Conservation (phyloP, 306 rosid genomes). For the Cicer yamashitae region DNA sequence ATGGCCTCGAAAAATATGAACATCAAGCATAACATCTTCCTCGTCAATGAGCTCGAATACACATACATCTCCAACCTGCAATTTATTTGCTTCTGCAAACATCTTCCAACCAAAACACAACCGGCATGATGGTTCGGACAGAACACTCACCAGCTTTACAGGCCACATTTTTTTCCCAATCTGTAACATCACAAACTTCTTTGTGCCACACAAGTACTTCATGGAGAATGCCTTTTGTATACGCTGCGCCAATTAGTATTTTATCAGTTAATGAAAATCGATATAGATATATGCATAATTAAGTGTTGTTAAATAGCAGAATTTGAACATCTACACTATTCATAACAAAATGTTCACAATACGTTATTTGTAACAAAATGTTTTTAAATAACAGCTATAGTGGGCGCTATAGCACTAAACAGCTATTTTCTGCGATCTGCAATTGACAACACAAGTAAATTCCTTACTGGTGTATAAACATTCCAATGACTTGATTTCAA, state of each 20-base stretch:
- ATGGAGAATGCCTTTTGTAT: not conserved
- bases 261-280: too few species aligned
- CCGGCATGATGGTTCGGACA: not conserved
- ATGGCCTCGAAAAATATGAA: constrained; percentile 10
- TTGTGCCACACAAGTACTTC: not conserved
- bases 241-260: not conserved
- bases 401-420: too few species aligned
- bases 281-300: too few species aligned
- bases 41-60: constrained; percentile 12
- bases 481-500: not conserved
- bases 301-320: too few species aligned
- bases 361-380: too few species aligned
- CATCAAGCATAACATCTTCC: constrained; percentile 21
- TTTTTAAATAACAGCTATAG: too few species aligned
- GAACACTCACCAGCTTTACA: not conserved
- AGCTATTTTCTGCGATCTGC: too few species aligned
- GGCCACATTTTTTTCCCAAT: not conserved
- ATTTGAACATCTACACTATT: too few species aligned
- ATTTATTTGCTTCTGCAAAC: not conserved
- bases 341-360: too few species aligned
- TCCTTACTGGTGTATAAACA: not conserved
- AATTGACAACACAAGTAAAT: not conserved
- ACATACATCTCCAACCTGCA: constrained; percentile 18
- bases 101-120: not conserved
- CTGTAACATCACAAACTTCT: not conserved